Percentiles rank a stretch among this genome's conserved stretches.
Conservation (phyloP, 371 early-diverging fungal species). For the Syncephalis plumigaleata region DNA sequence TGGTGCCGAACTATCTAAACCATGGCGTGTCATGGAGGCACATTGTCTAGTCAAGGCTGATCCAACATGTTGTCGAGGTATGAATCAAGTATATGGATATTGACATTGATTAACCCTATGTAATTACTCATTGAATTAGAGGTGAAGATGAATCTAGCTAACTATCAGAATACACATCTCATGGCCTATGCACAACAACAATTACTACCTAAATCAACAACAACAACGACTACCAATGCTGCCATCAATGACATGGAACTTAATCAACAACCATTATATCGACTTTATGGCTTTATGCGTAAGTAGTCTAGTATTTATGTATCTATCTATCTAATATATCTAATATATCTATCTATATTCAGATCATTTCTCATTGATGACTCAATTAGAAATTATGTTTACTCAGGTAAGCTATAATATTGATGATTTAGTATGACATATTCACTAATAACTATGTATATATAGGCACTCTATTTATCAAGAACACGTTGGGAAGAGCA, state of each 20-base stretch:
- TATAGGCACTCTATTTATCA: background rate
- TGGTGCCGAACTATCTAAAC: constrained; percentile 23
- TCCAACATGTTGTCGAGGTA: background rate
- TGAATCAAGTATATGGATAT: no score
- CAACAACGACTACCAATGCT: background rate
- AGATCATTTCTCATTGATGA: constrained; percentile 41
- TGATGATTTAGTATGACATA: background rate
- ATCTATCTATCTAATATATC: background rate
- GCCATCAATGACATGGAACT: background rate
- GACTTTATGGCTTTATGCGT: background rate
- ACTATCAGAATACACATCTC: constrained; percentile 24
- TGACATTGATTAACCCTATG: no score
- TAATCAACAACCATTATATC: background rate
- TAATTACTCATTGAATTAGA: constrained; percentile 18
- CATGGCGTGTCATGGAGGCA: constrained; percentile 40
- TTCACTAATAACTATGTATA: background rate
- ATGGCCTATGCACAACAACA: constrained; percentile 27
- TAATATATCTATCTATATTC: constrained; percentile 22
- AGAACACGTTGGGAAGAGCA: background rate
- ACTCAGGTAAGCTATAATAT: constrained; percentile 20
- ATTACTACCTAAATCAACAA: constrained; percentile 13
- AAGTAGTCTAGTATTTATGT: background rate
- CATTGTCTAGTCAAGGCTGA: background rate
- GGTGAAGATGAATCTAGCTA: constrained; percentile 27
- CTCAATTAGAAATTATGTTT: constrained; percentile 40